A percentile compares a stretch with the other conserved stretches of the same genome.
Evolutionary conservation across 805 yeast genomes (phyloP).

Genomic region (Hanseniaspora occidentalis): DNA sequence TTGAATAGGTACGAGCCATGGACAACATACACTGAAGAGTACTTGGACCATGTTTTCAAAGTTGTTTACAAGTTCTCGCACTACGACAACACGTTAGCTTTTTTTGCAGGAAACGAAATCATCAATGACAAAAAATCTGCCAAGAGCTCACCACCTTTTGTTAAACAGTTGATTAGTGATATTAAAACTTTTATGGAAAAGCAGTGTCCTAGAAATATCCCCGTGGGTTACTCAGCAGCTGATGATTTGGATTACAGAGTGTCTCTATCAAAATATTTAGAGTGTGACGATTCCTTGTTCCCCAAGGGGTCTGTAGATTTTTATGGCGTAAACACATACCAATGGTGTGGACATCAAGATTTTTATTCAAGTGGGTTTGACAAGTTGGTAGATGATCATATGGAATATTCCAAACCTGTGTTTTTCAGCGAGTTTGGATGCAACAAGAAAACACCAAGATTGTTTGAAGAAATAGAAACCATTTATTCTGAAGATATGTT

Average conservation of each 20-base stretch:
- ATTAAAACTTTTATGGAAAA: constrained; percentile 55
- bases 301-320: constrained; percentile 56
- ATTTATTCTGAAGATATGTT: constrained; percentile 65
- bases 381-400: constrained; percentile 57
- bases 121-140: constrained; percentile 70
- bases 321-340: constrained; percentile 88
- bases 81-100: constrained; percentile 82
- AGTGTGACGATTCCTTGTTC: constrained; percentile 43
- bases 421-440: constrained; percentile 91
- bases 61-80: constrained; percentile 71
- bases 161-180: constrained; percentile 72
- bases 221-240: constrained; percentile 95
- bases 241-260: constrained; percentile 73
- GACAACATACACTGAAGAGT: constrained; percentile 64
- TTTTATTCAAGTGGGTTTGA: constrained; percentile 68
- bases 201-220: constrained; percentile 54
- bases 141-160: constrained; percentile 53
- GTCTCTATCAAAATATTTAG: constrained; percentile 67
- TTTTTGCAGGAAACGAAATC: constrained; percentile 87
- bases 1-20: constrained; percentile 89
- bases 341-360: constrained; percentile 93
- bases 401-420: constrained; percentile 58
- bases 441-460: constrained; percentile 66
- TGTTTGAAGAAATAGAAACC: constrained; percentile 62
- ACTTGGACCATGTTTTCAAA: constrained; percentile 63